Conservation (phyloP, 2,329 filamentous ascomycete genomes). For the Aspergillus viridinutans region DNA sequence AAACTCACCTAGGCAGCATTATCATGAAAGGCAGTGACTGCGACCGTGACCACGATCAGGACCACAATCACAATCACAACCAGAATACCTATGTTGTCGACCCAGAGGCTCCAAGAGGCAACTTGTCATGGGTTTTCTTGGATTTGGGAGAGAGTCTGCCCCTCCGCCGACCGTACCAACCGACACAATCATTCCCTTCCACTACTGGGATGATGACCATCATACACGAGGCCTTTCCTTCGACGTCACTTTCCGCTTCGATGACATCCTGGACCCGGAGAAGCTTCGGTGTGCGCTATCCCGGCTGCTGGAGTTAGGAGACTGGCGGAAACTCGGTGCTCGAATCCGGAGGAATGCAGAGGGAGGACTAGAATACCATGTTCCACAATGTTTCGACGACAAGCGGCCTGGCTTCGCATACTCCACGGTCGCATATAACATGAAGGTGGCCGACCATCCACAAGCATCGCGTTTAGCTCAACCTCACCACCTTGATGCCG, state of each 20-base stretch:
- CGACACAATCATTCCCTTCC: conserved; percentile 10
- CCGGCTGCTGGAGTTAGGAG: conserved; percentile 39
- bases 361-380: conserved; percentile 40
- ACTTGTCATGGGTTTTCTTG: too few relatives aligned
- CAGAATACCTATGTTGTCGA: too few relatives aligned
- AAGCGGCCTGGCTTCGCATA: conserved; percentile 41
- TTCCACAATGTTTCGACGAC: conserved; percentile 33
- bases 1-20: too few relatives aligned
- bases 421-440: conserved; percentile 34
- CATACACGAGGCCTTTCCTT: conserved; percentile 4
- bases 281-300: conserved; percentile 36
- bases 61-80: too few relatives aligned
- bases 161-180: conserved; percentile 2
- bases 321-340: conserved; percentile 48
- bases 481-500: not conserved
- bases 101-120: too few relatives aligned
- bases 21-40: too few relatives aligned
- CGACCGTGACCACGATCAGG: too few relatives aligned
- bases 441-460: conserved; percentile 41
- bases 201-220: conserved; percentile 11
- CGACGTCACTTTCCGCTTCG: conserved; percentile 37
- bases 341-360: conserved; percentile 41
- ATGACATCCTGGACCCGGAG: conserved; percentile 45
- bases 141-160: too few relatives aligned
- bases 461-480: conserved; percentile 22